Base-by-base conservation (phyloP, 2,329 filamentous ascomycete species). In the Cytospora piceicola region DNA sequence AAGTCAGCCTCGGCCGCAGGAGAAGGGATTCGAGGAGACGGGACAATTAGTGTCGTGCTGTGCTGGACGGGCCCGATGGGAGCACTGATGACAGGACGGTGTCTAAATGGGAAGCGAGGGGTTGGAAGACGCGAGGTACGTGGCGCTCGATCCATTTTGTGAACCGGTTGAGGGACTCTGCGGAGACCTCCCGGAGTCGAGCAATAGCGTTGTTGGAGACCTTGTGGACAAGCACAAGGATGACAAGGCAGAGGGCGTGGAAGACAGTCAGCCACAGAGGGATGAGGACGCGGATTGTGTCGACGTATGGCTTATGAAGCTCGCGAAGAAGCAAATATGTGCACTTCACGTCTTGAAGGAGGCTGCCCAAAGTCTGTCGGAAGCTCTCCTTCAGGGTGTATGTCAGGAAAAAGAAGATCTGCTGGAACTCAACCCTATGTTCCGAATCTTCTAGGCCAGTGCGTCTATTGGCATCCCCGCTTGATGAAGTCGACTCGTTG, bases 371-470 rank as follows among this genome's bases (percentile, higher is more conserved):
- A 24, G 66, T 66, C 51, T 66, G 59, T 12, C 27, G 42, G 17
- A 61, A 27, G 42, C 60, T 53, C 55, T 73, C 72, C 29, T 61
- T 65, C 14, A 66, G 24, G 20, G 69, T 64, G 60, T 73, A 74
- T 14, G 66, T 65, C 2, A 74, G 60, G 56, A 75, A 75, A 5
- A 68, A 69, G 6, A 73, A 62, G 57, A 72, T 67, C 22, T 71
- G 55, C 20, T 7, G 39, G 34, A 65, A 53, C 2, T 52, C 30
- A 15, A 51, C 27, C 36, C 17, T 57, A 30, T 60, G 27, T 20
- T 24, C 36, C 36, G 36, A 27, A 29, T 22, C 17, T 51, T 20
- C 42, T 5, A 42, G 17, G 11, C 29, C 53, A 24, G 46, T 32
- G 61, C 1, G 6, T n/a, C 49, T 22, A n/a, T 12, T 9, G 36